These are phyloP conservation scores for Ascobolus immersus DNA, from an alignment of 495 filamentous ascomycete species.

Conservation along the genomic window DNA sequence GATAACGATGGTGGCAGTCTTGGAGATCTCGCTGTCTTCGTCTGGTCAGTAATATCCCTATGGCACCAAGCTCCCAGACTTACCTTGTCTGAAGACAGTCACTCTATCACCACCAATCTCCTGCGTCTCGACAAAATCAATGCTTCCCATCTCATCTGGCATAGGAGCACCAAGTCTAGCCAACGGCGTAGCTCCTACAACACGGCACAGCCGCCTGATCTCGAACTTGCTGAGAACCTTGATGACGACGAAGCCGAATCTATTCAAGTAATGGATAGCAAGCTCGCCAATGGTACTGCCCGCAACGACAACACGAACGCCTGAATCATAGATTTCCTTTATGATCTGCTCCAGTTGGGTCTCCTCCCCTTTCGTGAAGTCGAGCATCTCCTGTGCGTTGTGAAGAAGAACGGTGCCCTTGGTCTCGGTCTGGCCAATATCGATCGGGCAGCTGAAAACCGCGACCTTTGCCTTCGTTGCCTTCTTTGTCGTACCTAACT, in stretches of 20 bases:
- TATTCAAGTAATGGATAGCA: slow-evolving; percentile 91
- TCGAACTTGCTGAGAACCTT: slow-evolving; percentile 98
- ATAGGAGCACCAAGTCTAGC: slow-evolving; percentile 91
- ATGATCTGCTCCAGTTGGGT: slow-evolving; percentile 64
- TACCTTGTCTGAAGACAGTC: slow-evolving; percentile 75
- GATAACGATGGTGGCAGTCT: slow-evolving; percentile 84
- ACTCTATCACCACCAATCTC: slow-evolving; percentile 98
- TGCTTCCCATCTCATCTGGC: slow-evolving; percentile 94
- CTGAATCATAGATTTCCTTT: slow-evolving; percentile 88
- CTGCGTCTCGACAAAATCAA: slow-evolving; percentile 89
- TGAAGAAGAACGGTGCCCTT: slow-evolving; percentile 98
- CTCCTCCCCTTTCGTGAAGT: slow-evolving; percentile 96
- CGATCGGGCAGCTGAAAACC: slow-evolving; percentile 88
- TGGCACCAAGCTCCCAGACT: background rate
- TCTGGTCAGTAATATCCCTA: slow-evolving; percentile 2
- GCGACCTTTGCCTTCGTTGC: slow-evolving; percentile 81
- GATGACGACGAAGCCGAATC: slow-evolving; percentile 82
- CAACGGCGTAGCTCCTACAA: slow-evolving; percentile 86
- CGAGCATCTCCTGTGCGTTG: slow-evolving; percentile 93
- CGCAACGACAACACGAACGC: slow-evolving; percentile 71
- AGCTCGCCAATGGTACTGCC: slow-evolving; percentile 84
- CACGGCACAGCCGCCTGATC: slow-evolving; percentile 72
- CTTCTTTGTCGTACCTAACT: slow-evolving; percentile 45
- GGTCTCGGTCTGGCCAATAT: slow-evolving; percentile 89
- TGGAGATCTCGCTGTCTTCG: slow-evolving; percentile 56